phyloP scores from a whole-genome alignment of 768 basidiomycete genomes.

The Suillus alpinus region DNA sequence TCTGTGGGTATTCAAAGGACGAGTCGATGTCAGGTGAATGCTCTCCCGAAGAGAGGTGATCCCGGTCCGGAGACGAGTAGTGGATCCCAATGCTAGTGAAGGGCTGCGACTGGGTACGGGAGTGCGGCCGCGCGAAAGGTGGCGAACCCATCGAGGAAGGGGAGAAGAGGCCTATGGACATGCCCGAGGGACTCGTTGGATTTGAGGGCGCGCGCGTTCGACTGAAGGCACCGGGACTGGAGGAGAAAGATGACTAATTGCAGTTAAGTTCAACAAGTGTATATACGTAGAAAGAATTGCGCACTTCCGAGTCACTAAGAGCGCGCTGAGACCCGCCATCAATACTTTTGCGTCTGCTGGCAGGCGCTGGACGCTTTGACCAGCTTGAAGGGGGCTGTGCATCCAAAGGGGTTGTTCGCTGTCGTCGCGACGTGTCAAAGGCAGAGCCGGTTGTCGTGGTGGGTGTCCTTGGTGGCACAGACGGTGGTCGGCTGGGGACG shows the following conservation, averaged over 20 bases:
- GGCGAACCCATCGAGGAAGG: conserved; percentile 46
- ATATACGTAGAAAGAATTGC: conserved; percentile 13
- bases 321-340: conserved; percentile 55
- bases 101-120: conserved; percentile 56
- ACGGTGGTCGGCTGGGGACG: conserved; percentile 50
- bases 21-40: conserved; percentile 36
- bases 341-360: conserved; percentile 68
- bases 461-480: conserved; percentile 55
- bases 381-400: conserved; percentile 71
- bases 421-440: conserved; percentile 68
- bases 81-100: conserved; percentile 39
- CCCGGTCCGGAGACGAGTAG: conserved; percentile 40
- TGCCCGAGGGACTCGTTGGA: conserved; percentile 42
- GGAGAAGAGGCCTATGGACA: conserved; percentile 32
- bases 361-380: conserved; percentile 66
- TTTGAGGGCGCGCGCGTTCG: conserved; percentile 71
- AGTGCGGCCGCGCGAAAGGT: conserved; percentile 58
- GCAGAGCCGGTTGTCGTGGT: conserved; percentile 45
- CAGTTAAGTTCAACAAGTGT: conserved; percentile 3
- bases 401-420: conserved; percentile 64
- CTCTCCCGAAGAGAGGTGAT: conserved; percentile 28
- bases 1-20: conserved; percentile 36
- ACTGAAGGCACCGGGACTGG: conserved; percentile 44
- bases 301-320: conserved; percentile 73
- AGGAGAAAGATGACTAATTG: conserved; percentile 31